A percentile compares a stretch with the other conserved stretches of the same genome.
These are phyloP conservation scores for Cordyceps fumosorosea DNA, from an alignment of 2,329 filamentous ascomycete species.

Conservation along the genomic window DNA sequence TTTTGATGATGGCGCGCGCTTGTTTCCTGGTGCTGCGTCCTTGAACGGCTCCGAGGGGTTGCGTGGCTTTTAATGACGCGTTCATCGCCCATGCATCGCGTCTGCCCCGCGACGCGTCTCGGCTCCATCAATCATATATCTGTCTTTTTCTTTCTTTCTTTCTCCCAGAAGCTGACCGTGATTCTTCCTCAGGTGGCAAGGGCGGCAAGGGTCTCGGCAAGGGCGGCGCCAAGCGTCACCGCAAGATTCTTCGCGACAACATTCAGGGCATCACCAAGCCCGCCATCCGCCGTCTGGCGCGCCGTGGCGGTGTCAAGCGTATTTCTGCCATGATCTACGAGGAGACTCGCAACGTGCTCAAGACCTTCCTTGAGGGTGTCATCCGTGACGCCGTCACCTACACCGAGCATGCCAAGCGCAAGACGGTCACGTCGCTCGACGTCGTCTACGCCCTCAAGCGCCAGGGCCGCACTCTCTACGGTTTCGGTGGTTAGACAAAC, in stretches of 20 bases:
- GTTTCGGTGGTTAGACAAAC: slow-evolving; percentile 80
- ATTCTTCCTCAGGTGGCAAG: slow-evolving; percentile 68
- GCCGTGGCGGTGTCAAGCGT: slow-evolving; percentile 99
- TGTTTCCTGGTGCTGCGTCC: background rate
- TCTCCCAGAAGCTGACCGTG: slow-evolving; percentile 35
- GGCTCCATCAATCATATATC: background rate
- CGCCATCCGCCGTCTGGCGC: slow-evolving; percentile 94
- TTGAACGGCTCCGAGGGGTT: background rate
- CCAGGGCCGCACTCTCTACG: slow-evolving; percentile 64
- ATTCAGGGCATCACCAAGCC: slow-evolving; percentile 99
- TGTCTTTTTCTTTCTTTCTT: too few relatives aligned
- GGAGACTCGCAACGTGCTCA: slow-evolving; percentile 62
- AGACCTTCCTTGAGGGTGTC: slow-evolving; percentile 63
- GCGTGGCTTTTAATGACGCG: slow-evolving; percentile 8
- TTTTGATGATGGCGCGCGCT: background rate
- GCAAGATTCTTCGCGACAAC: slow-evolving; percentile 99
- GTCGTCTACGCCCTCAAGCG: slow-evolving; percentile 55
- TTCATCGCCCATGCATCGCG: background rate
- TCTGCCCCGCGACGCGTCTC: background rate
- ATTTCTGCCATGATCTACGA: slow-evolving; percentile 86
- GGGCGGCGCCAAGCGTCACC: slow-evolving; percentile 97
- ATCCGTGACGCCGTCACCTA: slow-evolving; percentile 65
- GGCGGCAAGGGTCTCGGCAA: slow-evolving; percentile 97
- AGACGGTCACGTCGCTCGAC: slow-evolving; percentile 59
- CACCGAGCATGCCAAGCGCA: slow-evolving; percentile 66